Percentiles rank a stretch among this genome's conserved stretches.
Conservation (phyloP, 192 early-diverging fungal species). For the Funneliformis mosseae region DNA sequence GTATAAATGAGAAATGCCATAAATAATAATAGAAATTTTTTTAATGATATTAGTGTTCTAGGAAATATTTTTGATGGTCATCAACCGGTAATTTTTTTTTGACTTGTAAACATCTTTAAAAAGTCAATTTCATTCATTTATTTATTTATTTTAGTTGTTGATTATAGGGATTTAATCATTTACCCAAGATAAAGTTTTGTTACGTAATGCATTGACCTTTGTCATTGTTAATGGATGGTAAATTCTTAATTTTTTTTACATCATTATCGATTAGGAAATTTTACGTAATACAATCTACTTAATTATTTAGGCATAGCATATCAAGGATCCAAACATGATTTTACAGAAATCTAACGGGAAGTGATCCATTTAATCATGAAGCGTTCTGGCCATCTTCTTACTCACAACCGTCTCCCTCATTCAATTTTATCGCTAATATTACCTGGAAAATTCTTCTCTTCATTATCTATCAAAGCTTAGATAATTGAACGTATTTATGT, state of each 20-base stretch:
- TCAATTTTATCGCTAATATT: slow-evolving; percentile 22
- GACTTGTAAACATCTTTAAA: too few relatives aligned
- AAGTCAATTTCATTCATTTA: too few relatives aligned
- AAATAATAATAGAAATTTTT: slow-evolving; percentile 2
- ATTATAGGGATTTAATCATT: slow-evolving; percentile 16
- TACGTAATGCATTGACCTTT: slow-evolving; percentile 36
- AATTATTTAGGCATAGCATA: slow-evolving; percentile 22
- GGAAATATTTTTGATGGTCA: slow-evolving; percentile 39
- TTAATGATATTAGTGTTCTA: slow-evolving; percentile 16
- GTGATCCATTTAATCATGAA: slow-evolving; percentile 37
- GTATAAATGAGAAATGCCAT: slow-evolving; percentile 2
- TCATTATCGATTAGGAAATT: not conserved
- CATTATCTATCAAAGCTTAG: not conserved
- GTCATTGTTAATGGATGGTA: slow-evolving; percentile 26
- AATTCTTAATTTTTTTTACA: not conserved
- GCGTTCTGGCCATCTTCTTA: slow-evolving; percentile 37
- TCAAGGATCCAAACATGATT: slow-evolving; percentile 37
- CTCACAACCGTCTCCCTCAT: slow-evolving; percentile 14
- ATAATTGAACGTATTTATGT: slow-evolving; percentile 34
- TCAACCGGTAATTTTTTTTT: not conserved
- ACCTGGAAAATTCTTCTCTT: not conserved
- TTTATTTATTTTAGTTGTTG: not conserved
- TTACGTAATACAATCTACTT: too few relatives aligned
- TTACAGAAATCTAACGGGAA: slow-evolving; percentile 27
- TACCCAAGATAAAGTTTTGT: slow-evolving; percentile 28